phyloP scores from a whole-genome alignment of 2,329 filamentous ascomycete genomes.

The Fusarium guadeloupense region DNA sequence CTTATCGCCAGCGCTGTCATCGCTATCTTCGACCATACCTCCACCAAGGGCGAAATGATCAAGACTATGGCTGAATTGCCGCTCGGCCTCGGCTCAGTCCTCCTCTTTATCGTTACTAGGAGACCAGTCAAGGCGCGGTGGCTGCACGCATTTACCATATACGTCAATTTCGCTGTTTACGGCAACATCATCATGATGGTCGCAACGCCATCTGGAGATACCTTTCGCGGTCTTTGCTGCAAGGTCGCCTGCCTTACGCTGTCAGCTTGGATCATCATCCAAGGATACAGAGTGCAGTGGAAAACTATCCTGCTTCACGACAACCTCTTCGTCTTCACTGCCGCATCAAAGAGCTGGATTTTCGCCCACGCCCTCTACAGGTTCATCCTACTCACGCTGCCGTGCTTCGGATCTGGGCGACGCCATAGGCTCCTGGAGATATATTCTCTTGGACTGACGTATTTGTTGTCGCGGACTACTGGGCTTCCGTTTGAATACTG shows the following conservation, averaged over 20 bases:
- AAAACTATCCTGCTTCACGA: slow-evolving; percentile 1
- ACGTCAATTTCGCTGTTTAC: background rate
- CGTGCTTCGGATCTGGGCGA: slow-evolving; percentile 1
- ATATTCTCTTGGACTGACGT: background rate
- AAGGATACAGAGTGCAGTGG: slow-evolving; percentile 3
- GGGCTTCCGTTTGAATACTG: background rate
- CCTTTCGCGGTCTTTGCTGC: slow-evolving; percentile 4
- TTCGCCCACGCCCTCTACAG: background rate
- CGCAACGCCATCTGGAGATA: slow-evolving; percentile 3
- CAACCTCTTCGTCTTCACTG: slow-evolving; percentile 3
- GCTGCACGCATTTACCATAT: slow-evolving; percentile 1
- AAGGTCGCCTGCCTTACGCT: slow-evolving; percentile 1
- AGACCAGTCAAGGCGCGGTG: background rate
- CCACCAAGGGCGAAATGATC: slow-evolving; percentile 1
- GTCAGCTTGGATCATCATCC: slow-evolving; percentile 1
- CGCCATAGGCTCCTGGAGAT: slow-evolving; percentile 3
- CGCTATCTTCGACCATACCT: background rate
- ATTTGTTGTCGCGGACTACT: slow-evolving; percentile 1
- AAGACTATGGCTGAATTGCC: slow-evolving; percentile 2
- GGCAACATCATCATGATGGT: slow-evolving; percentile 4
- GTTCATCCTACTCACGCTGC: slow-evolving; percentile 1
- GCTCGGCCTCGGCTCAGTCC: slow-evolving; percentile 1
- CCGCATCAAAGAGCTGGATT: background rate
- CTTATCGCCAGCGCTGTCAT: background rate
- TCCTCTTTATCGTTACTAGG: background rate